Conservation (phyloP, 352 stramenopile genomes). For the Aphanomyces astaci region DNA sequence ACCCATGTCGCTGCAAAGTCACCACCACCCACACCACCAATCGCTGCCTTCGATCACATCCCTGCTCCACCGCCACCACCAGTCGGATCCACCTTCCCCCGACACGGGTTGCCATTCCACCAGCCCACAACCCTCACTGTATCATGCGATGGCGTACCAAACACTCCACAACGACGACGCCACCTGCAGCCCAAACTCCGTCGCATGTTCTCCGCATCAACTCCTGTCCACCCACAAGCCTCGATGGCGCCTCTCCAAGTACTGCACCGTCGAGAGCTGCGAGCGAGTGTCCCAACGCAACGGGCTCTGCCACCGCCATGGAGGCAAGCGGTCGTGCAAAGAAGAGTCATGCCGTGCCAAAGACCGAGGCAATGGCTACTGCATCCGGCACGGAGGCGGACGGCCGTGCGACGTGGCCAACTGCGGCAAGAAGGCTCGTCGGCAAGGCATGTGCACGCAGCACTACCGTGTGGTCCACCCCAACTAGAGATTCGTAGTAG, state of each 20-base stretch:
- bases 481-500: not conserved
- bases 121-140: not conserved
- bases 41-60: not conserved
- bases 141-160: not conserved
- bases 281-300: constrained; percentile 76
- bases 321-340: constrained; percentile 75
- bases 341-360: constrained; percentile 67
- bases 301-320: constrained; percentile 75
- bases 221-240: not conserved
- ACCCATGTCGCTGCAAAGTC: not conserved
- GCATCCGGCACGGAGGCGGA: constrained; percentile 74
- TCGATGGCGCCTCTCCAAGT: constrained; percentile 74
- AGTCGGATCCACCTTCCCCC: not conserved
- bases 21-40: not conserved
- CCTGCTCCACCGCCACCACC: not conserved
- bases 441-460: constrained; percentile 74
- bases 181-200: not conserved
- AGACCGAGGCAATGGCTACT: constrained; percentile 74
- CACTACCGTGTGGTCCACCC: constrained; percentile 41
- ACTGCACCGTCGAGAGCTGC: constrained; percentile 76
- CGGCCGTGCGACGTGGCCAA: constrained; percentile 68
- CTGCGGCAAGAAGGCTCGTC: constrained; percentile 75
- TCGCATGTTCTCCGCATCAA: not conserved
- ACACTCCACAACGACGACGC: not conserved
- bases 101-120: not conserved